Base-by-base conservation (phyloP, 805 yeast species). In the Barnettozyma siamensis region DNA sequence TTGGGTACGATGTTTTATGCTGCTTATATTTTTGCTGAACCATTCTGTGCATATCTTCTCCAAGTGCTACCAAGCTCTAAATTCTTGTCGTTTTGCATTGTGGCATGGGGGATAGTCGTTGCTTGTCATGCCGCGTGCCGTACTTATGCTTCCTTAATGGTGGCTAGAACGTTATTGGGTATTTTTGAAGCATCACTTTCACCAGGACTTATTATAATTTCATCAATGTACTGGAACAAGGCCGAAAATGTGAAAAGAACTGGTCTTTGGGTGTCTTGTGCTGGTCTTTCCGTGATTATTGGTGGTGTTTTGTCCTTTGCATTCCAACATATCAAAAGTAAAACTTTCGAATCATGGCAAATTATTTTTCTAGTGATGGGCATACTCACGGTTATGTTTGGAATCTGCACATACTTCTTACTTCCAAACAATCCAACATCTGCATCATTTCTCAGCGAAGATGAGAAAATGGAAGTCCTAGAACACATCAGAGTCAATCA, bases 151-250 rank as follows among this genome's bases (percentile, higher is more conserved):
- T 64, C 75, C 13, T 59, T 77, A 34, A 74, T 77, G 79, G 60
- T 75, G n/a, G 72, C 73, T 1, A 60, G 83, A 42, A 64, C 74
- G 5, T 56, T 77, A 20, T 53, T 77, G 19, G 83, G 83, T 7
- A 52, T 72, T 18, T 74, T 76, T 47, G 83, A 78, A 53, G 59
- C 76, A 1, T 69, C 76, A 2, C 65, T 77, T 33, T 74, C 80
- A 1, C 79, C 80, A 1, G 78, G 80, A 0, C 67, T 76, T 37
- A 68, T 77, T 41, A 63, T 78, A 21, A 67, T 80, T 33, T 74
- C 80, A 30, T 73, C 82, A 21, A 77, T 77, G 82, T 80, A 77
- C 62, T 80, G 77, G 60, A 71, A 72, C 30, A 72, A 70, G 41
- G 54, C 64, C 5, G 80, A 76, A 45, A 80, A 75, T 53, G 61